Base-by-base conservation (phyloP, 2,329 filamentous ascomycete genomes). In the Beauveria caledonica region DNA sequence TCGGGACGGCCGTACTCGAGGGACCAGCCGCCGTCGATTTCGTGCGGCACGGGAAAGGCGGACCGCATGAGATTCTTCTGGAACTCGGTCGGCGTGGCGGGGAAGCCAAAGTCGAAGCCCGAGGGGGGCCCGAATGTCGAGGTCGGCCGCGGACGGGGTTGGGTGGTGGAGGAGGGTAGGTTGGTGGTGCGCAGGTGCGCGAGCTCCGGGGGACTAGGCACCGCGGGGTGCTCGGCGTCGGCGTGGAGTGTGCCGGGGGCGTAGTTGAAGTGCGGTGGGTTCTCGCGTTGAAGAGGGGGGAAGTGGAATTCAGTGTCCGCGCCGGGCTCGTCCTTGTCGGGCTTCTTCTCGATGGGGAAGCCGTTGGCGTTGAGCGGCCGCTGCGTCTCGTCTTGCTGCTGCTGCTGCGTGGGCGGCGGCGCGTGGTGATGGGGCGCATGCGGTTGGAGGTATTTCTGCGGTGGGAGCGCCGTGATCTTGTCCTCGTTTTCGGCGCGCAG, bases 1-100 rank as follows among this genome's bases (percentile, higher is more conserved):
- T 96, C 88, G 0, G 93, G 93, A 0, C 93, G 85, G 19, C 92
- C 92, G 72, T 97, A 97, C 74, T 97, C 92, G 15, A 94, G 91
- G 64, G 84, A 89, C 91, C 93, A 96, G 59, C 92, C 90, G 65
- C 90, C 87, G 65, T 86, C 84, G 62, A 86, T 86, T 73, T 86
- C 80, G 67, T 85, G 80, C 36, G 83, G 81, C 40, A 85, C 77
- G 0, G 92, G 84, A 71, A 95, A 96, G 1, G 92, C 92, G 70
- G 94, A 96, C 17, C 91, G 88, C 86, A 96, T 93, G 54, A 95
- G 77, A 66, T 85, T 91, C 79, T 92, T 93, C 70, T 95, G 91
- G 73, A 95, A 90, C 67, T 92, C 87, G 1, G 90, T 92, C 8
- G 92, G 91, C 27, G 90, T 92, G 62, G 85, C 84, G 1, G 90